Conservation (phyloP, 139 green algal genomes). For the Volvox reticuliferus region DNA sequence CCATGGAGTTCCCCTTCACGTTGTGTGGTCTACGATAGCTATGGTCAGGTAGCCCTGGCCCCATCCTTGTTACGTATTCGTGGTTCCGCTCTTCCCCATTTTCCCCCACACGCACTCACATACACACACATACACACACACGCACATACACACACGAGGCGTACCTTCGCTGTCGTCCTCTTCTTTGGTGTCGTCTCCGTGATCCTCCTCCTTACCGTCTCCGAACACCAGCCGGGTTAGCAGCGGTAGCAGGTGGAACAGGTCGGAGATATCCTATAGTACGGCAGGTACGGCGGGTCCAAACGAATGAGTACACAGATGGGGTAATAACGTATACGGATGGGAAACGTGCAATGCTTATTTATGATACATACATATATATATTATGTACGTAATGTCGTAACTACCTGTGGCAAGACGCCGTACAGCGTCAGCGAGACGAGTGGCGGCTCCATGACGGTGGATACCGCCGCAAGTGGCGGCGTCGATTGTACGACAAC, state of each 20-base stretch:
- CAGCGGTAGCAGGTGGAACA: slow-evolving; percentile 34
- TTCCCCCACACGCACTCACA: no score
- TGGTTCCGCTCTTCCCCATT: no score
- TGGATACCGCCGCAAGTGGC: not conserved
- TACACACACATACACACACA: no score
- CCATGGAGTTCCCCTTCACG: no score
- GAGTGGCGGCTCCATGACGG: not conserved
- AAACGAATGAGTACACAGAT: not conserved
- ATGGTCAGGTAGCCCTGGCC: no score
- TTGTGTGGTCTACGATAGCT: no score
- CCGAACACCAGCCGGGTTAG: slow-evolving; percentile 38
- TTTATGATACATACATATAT: not conserved
- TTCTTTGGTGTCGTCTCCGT: not conserved
- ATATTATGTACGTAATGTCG: not conserved
- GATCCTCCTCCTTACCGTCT: not conserved
- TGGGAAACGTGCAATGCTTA: not conserved
- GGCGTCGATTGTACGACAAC: not conserved
- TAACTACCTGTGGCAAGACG: slow-evolving; percentile 21
- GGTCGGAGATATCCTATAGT: slow-evolving; percentile 22
- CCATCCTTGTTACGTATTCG: no score
- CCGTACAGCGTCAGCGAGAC: slow-evolving; percentile 27
- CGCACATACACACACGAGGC: no score
- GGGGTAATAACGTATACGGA: not conserved
- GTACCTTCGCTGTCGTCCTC: not conserved
- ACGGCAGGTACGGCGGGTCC: not conserved